Base-by-base conservation (phyloP, 2,329 filamentous ascomycete species). In the Sarocladium strictum region DNA sequence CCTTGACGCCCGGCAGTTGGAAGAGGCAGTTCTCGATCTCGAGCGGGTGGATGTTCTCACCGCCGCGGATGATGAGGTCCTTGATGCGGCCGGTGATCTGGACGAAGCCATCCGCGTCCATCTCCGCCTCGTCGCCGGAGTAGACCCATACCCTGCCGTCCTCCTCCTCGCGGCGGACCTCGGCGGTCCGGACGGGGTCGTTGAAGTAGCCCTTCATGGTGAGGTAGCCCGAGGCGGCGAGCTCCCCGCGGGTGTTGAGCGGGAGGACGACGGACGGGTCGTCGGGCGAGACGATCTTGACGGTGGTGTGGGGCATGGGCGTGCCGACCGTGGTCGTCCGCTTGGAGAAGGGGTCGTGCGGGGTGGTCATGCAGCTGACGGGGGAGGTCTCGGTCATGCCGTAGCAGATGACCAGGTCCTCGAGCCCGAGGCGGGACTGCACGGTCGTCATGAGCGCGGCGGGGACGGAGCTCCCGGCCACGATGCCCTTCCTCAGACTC, bases 21-120 rank as follows among this genome's bases (percentile, higher is more conserved):
- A 96, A 84, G 5, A 97, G 77, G 60, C 85, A 93, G 65, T 95
- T 92, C 69, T 99, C 94, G 2, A 97, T 79, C 69, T 97, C 94
- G 5, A 96, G 76, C 0, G 94, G 94, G 67, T 96, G 90, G 55
- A 97, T 96, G 67, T 99, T 99, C 68, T 97, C 94, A 23, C 94
- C 94, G 26, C 89, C 93, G 24, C 90, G 83, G 66, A 97, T 97
- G 62, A 99, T 97, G 54, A 97, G 72, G 67, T 99, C 94, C 71
- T 97, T 97, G 65, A 96, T 93, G 15, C 92, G 79, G 2, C 92
- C 90, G 1, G 91, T 97, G 64, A 97, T 96, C 61, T 82, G 81
- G 2, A 97, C 82, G 66, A 91, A 97, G 2, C 93, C 94, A 26
- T 91, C 78, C 3, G 71, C 76, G 58, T 95, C 90, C 81, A 97